Conservation (phyloP, 192 early-diverging fungal species). For the Backusella luteola region DNA sequence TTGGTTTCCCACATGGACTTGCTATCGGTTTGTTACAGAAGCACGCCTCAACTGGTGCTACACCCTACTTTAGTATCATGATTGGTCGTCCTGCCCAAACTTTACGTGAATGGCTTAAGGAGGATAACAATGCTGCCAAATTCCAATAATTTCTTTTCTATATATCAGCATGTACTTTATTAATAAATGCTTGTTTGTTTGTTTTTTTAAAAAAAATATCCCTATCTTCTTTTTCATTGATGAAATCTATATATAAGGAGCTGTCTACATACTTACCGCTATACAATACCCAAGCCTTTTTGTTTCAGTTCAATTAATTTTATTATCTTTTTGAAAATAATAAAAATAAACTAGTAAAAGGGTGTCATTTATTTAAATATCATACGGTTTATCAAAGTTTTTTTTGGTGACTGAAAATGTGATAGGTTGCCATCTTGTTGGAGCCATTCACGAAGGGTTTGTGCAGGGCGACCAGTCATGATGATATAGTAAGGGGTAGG, state of each 20-base stretch:
- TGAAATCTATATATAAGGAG: too few relatives aligned
- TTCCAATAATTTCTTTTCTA: background rate
- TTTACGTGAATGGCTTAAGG: slow-evolving; percentile 1
- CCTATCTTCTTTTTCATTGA: too few relatives aligned
- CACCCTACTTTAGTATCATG: background rate
- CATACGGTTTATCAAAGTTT: background rate
- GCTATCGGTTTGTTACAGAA: background rate
- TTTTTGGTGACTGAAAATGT: background rate
- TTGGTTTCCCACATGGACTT: background rate
- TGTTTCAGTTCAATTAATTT: too few relatives aligned
- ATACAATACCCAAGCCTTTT: too few relatives aligned
- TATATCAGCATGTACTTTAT: background rate
- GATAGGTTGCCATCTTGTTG: background rate
- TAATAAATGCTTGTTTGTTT: background rate
- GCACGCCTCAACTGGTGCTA: background rate
- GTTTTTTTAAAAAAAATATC: too few relatives aligned
- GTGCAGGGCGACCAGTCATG: background rate
- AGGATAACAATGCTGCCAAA: background rate
- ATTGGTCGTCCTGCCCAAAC: background rate
- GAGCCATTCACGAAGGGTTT: background rate
- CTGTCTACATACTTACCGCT: too few relatives aligned
- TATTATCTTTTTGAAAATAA: too few relatives aligned
- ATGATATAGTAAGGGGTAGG: background rate
- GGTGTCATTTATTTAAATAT: background rate
- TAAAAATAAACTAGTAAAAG: too few relatives aligned